These are phyloP conservation scores for Selaginella tamariscina DNA, from an alignment of 75 land plant genomes.

Conservation along the genomic window DNA sequence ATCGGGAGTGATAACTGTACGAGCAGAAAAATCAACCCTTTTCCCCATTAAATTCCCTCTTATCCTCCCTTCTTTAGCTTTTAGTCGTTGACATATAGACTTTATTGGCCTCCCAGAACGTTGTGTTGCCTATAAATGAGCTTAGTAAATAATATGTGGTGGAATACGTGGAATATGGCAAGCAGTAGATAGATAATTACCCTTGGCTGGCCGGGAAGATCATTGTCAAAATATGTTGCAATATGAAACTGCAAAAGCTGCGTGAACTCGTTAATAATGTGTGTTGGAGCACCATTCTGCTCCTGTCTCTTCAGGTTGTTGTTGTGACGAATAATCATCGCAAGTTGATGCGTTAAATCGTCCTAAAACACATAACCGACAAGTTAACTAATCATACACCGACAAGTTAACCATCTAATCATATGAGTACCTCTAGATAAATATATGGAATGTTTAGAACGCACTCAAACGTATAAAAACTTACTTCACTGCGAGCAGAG, in stretches of 20 bases:
- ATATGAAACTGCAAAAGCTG: constrained; percentile 90
- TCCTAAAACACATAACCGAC: constrained; percentile 37
- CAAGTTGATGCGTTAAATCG: constrained; percentile 94
- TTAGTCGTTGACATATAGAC: constrained; percentile 90
- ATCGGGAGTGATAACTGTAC: constrained; percentile 99
- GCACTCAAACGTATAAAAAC: constrained; percentile 11
- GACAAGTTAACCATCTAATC: too few species aligned
- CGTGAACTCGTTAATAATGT: constrained; percentile 82
- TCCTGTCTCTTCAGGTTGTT: constrained; percentile 80
- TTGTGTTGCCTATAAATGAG: constrained; percentile 67
- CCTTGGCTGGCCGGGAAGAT: constrained; percentile 97
- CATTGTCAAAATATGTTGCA: constrained; percentile 98
- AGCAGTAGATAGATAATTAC: constrained; percentile 24
- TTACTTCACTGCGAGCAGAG: constrained; percentile 84
- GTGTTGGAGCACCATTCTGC: constrained; percentile 88
- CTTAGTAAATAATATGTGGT: neutral
- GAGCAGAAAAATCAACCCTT: constrained; percentile 97
- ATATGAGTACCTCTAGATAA: too few species aligned
- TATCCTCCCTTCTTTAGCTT: constrained; percentile 97
- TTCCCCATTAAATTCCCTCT: constrained; percentile 99
- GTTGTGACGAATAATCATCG: constrained; percentile 93
- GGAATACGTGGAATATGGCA: too few species aligned
- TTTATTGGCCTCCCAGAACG: constrained; percentile 95
- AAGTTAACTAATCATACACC: too few species aligned
- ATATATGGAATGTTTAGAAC: neutral